phyloP scores from a whole-genome alignment of 2,329 filamentous ascomycete species.

The Neofusicoccum cordaticola region DNA sequence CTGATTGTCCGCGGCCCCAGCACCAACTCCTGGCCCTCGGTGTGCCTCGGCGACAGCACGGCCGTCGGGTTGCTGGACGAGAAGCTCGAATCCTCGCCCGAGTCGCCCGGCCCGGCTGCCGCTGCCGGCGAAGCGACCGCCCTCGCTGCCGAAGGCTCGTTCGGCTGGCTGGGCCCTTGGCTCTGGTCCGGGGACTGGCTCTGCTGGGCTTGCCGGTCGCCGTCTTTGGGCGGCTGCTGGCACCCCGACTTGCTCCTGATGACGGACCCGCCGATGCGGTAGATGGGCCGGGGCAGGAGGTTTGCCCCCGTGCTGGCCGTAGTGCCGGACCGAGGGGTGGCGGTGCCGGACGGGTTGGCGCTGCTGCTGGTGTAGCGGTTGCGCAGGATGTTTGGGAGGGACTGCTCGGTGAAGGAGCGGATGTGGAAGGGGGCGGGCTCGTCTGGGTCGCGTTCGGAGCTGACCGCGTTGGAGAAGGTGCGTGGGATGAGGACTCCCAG shows the following conservation, averaged over 20 bases:
- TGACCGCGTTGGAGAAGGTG: constrained; percentile 55
- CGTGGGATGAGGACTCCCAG: constrained; percentile 61
- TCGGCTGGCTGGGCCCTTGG: neutral
- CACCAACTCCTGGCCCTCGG: neutral
- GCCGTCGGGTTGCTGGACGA: neutral
- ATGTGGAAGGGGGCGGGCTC: constrained; percentile 32
- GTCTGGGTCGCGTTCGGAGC: constrained; percentile 22
- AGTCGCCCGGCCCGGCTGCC: neutral
- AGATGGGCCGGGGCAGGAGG: constrained; percentile 29
- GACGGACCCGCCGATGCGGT: constrained; percentile 34
- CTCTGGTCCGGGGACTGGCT: neutral
- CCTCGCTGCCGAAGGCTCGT: neutral
- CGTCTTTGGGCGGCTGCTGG: neutral
- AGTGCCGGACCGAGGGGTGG: constrained; percentile 15
- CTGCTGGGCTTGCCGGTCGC: neutral
- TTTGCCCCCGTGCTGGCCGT: constrained; percentile 20
- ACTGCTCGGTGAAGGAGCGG: constrained; percentile 22
- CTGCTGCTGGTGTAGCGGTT: constrained; percentile 23
- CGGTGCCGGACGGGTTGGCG: neutral
- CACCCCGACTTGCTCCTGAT: constrained; percentile 24
- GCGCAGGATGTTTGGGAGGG: constrained; percentile 26
- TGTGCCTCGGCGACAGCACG: neutral
- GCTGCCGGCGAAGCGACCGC: neutral
- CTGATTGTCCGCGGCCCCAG: neutral
- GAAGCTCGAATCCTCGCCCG: neutral